phyloP scores from a whole-genome alignment of 805 yeast species.

The Suhomyces sp. region DNA sequence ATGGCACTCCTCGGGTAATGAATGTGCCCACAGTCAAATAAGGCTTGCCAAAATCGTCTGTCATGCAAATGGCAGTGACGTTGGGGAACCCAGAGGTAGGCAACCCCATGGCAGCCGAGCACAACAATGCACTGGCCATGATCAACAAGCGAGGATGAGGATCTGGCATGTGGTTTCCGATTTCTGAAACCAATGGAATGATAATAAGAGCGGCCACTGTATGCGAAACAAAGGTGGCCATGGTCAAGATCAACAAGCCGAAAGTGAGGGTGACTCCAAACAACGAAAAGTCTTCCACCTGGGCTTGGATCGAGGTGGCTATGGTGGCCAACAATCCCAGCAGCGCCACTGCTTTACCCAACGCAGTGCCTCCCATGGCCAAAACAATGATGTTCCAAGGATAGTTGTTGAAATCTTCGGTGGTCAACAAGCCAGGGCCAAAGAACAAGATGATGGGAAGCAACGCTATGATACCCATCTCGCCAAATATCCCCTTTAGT shows the following conservation, averaged over 20 bases:
- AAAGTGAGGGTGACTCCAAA: constrained; percentile 74
- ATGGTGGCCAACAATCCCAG: constrained; percentile 82
- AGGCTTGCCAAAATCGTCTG: constrained; percentile 40
- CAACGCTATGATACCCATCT: constrained; percentile 94
- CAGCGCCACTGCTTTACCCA: constrained; percentile 92
- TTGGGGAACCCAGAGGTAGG: constrained; percentile 46
- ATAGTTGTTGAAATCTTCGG: constrained; percentile 92
- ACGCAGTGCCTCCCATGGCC: constrained; percentile 97
- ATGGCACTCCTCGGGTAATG: constrained; percentile 43
- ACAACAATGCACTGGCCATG: constrained; percentile 41
- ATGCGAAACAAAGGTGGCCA: constrained; percentile 45
- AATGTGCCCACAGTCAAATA: constrained; percentile 41
- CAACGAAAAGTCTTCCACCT: constrained; percentile 64
- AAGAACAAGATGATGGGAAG: constrained; percentile 88
- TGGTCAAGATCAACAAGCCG: constrained; percentile 38
- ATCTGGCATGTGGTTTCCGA: constrained; percentile 34
- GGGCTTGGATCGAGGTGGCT: constrained; percentile 63
- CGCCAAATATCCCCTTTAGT: constrained; percentile 74
- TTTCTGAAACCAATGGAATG: constrained; percentile 40
- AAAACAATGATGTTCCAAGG: constrained; percentile 94
- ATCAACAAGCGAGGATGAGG: constrained; percentile 39
- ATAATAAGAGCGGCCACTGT: constrained; percentile 44
- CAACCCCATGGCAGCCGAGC: constrained; percentile 46
- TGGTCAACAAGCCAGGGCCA: constrained; percentile 81
- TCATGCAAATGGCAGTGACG: constrained; percentile 43